Conservation (phyloP, 164 flowering plant species). For the Tetracentron sinense region DNA sequence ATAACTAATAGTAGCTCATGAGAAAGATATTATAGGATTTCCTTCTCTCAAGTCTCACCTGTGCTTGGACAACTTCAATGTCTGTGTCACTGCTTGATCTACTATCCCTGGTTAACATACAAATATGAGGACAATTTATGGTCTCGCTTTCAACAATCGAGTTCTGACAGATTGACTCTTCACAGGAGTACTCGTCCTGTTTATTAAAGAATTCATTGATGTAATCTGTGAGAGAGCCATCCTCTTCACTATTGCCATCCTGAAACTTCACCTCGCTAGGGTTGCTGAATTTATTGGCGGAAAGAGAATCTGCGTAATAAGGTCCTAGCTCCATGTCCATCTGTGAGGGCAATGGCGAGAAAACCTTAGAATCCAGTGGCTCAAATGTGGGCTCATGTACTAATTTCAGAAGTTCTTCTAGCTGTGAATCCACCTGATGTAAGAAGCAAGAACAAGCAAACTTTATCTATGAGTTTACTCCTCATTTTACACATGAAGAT, state of each 20-base stretch:
- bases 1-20: background rate
- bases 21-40: background rate
- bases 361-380: slow-evolving; percentile 17
- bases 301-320: slow-evolving; percentile 21
- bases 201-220: slow-evolving; percentile 30
- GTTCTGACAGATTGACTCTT: slow-evolving; percentile 16
- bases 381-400: slow-evolving; percentile 11
- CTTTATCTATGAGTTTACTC: background rate
- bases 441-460: slow-evolving; percentile 2
- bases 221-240: slow-evolving; percentile 30
- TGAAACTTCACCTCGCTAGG: slow-evolving; percentile 22
- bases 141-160: slow-evolving; percentile 4
- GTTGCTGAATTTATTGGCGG: slow-evolving; percentile 18
- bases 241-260: slow-evolving; percentile 32
- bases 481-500: background rate
- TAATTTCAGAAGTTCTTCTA: slow-evolving; percentile 6
- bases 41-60: slow-evolving; percentile 17
- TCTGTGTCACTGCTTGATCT: slow-evolving; percentile 35
- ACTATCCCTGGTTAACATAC: slow-evolving; percentile 11
- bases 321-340: slow-evolving; percentile 22
- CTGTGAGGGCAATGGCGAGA: slow-evolving; percentile 26
- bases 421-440: slow-evolving; percentile 22
- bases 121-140: background rate
- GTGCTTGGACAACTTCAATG: slow-evolving; percentile 22
- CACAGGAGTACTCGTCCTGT: slow-evolving; percentile 22